Evolutionary conservation across 108 stramenopile species (phyloP), one percentile per base, ranked within the genome.

Genomic region (Skeletonema tropicum): DNA sequence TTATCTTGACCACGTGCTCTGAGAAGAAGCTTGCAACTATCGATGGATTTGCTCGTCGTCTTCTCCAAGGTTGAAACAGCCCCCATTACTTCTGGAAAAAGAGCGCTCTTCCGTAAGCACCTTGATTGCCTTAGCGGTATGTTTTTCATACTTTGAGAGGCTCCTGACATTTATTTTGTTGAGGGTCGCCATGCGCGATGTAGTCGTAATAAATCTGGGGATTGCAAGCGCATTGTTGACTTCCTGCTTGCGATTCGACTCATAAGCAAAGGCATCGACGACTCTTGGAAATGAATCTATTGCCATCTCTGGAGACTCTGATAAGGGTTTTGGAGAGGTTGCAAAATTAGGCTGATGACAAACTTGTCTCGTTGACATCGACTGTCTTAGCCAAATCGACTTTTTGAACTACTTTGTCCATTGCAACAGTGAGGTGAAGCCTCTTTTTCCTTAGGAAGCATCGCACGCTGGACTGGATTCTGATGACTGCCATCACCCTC

Each of bases 1-100:
- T 86, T 86, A 19, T 82, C 68, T 19, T 88, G 71, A n/a, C 94
- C 91, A 30, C 81, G 73, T 35, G 88, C 74, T 17, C 73, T 68
- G 3, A 79, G 76, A 59, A 98, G 93, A 9, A 79, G 71, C 57
- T 85, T 66, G 71, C 97, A 94, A 68, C 92, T 92, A 57, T 74
- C 48, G 12, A 71, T 29, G 0, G 93, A 94, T 29, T 87, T 77
- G 32, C 82, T 68, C 39, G 96, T 97, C 2, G 91, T 86, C 17
- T 69, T 66, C 65, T 96, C 91, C 14, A 98, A 64, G 7, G 73
- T 77, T 17, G 70, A 84, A 14, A 90, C 84, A 19, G 94, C 92
- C 14, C 84, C 83, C 73, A 89, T 85, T 9, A 98, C 80, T 48
- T 94, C 91, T 12, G 85, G 70, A 11, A 97, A 78, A 15, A 85